These are phyloP conservation scores for Sugiyamaella chiloensis DNA, from an alignment of 805 yeast genomes.

Conservation along the genomic window DNA sequence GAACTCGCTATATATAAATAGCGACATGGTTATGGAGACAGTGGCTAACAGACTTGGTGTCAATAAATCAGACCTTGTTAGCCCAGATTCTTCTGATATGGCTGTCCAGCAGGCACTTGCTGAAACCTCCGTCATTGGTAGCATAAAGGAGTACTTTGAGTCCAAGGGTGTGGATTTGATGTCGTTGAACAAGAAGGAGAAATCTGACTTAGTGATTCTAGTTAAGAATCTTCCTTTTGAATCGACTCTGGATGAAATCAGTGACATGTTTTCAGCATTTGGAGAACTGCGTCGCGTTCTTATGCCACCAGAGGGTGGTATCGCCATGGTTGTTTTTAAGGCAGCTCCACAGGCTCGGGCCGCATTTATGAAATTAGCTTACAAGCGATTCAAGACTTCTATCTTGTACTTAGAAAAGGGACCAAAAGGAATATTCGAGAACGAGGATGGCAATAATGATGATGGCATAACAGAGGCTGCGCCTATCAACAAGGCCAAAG, in stretches of 20 bases:
- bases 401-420: slow-evolving; percentile 92
- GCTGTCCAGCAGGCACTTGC: slow-evolving; percentile 97
- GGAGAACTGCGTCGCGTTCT: slow-evolving; percentile 78
- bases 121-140: slow-evolving; percentile 92
- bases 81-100: slow-evolving; percentile 79
- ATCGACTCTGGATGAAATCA: slow-evolving; percentile 73
- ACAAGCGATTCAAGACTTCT: slow-evolving; percentile 81
- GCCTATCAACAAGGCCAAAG: slow-evolving; percentile 5
- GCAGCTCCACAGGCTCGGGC: slow-evolving; percentile 80
- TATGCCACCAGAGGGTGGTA: slow-evolving; percentile 96
- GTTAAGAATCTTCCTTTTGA: slow-evolving; percentile 91
- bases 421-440: slow-evolving; percentile 69
- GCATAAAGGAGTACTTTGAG: slow-evolving; percentile 84
- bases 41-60: slow-evolving; percentile 84
- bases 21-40: slow-evolving; percentile 87
- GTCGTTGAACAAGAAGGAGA: slow-evolving; percentile 60
- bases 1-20: slow-evolving; percentile 90
- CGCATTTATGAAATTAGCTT: slow-evolving; percentile 85
- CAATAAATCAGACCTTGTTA: slow-evolving; percentile 75
- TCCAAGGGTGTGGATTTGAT: slow-evolving; percentile 78
- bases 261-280: slow-evolving; percentile 73
- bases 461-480: neutral
- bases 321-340: slow-evolving; percentile 87
- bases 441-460: slow-evolving; percentile 36
- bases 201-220: slow-evolving; percentile 76